Evolutionary conservation across 2,329 filamentous ascomycete genomes (phyloP).

Genomic region (Calycina herbarum): DNA sequence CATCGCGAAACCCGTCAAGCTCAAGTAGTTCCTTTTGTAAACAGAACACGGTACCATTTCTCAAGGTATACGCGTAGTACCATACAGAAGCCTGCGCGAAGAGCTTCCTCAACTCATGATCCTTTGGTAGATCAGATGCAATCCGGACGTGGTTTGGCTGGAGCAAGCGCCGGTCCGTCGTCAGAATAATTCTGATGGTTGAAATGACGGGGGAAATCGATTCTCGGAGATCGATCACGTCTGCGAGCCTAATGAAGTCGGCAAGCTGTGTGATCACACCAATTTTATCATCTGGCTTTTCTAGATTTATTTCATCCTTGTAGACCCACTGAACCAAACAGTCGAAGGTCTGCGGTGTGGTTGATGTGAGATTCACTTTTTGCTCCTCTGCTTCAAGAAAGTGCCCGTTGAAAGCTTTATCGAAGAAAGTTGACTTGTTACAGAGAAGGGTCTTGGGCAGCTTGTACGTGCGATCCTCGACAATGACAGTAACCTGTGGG

Average conservation of each 20-base stretch:
- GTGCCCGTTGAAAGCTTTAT: neutral
- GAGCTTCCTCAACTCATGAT: neutral
- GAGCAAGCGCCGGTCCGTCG: neutral
- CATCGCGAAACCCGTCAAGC: neutral
- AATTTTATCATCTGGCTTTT: neutral
- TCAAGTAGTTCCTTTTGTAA: neutral
- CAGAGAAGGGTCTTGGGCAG: neutral
- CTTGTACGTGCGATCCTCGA: neutral
- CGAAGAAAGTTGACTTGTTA: neutral
- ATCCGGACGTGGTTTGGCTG: neutral
- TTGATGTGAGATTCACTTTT: neutral
- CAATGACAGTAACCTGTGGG: neutral
- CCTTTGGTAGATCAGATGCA: neutral
- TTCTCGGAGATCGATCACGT: neutral
- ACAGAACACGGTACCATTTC: neutral
- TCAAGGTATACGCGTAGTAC: neutral
- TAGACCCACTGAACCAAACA: neutral
- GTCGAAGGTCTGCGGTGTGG: neutral
- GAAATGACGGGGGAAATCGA: neutral
- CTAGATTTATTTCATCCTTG: neutral
- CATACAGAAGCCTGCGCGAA: neutral
- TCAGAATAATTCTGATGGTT: neutral
- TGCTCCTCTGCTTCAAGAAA: neutral
- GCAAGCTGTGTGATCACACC: neutral
- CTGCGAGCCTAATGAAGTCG: neutral